Evolutionary conservation across 768 basidiomycete genomes (phyloP).

Genomic region (Trametes gibbosa): DNA sequence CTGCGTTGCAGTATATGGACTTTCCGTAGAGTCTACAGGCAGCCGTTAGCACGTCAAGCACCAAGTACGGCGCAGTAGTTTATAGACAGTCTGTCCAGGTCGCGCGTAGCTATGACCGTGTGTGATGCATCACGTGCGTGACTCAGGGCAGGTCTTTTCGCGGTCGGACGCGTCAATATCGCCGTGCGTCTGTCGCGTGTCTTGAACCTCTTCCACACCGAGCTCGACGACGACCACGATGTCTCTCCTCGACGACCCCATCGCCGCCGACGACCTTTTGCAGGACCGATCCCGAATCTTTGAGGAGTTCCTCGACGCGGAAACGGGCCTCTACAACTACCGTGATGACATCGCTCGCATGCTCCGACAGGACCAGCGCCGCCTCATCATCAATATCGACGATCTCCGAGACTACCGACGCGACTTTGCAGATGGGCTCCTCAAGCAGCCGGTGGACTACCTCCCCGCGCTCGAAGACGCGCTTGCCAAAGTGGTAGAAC

Average conservation of each 20-base stretch:
- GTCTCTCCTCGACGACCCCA: slow-evolving; percentile 50
- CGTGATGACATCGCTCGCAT: slow-evolving; percentile 80
- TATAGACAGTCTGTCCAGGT: too few species aligned
- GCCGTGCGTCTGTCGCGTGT: slow-evolving; percentile 22
- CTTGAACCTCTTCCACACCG: slow-evolving; percentile 3
- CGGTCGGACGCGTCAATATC: slow-evolving; percentile 20
- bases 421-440: slow-evolving; percentile 81
- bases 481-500: slow-evolving; percentile 67
- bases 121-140: neutral
- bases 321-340: slow-evolving; percentile 72
- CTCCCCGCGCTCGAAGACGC: slow-evolving; percentile 90
- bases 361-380: slow-evolving; percentile 77
- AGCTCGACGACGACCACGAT: slow-evolving; percentile 20
- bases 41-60: too few species aligned
- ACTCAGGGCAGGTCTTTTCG: slow-evolving; percentile 37
- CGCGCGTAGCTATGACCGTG: too few species aligned
- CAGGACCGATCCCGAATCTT: slow-evolving; percentile 76
- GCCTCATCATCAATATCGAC: slow-evolving; percentile 94
- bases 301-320: slow-evolving; percentile 77
- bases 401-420: slow-evolving; percentile 92
- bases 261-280: slow-evolving; percentile 67
- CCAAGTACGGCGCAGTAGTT: too few species aligned
- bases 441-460: slow-evolving; percentile 85
- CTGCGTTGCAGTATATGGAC: too few species aligned
- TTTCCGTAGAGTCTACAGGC: too few species aligned